Evolutionary conservation across 78 protist species (phyloP), one percentile per base, ranked within the genome.

Genomic region (Isochrysis galbana): DNA sequence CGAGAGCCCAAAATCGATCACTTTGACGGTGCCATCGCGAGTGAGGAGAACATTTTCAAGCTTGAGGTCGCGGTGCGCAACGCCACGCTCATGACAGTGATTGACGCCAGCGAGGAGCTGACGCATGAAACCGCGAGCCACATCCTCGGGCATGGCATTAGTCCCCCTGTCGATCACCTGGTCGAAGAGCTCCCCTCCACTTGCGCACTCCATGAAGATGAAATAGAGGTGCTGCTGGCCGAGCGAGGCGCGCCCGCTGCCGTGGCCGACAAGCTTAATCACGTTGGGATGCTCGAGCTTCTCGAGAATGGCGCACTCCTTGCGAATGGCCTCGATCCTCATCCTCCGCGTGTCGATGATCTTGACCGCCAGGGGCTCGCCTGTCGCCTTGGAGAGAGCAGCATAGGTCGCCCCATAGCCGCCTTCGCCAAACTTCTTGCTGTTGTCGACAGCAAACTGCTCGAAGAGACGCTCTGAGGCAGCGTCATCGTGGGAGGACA

Each of bases 151-250:
- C 45, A 94, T 93, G 38, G 38, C 42, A 41, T 70, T 34, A 5
- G 47, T 46, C 87, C 45, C 91, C 21, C 4, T 91, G 44, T 5
- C 29, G 34, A 89, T 94, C 54, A 94, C 69, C 46, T 87, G 87
- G 55, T 94, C 96, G 72, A 94, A 93, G 47, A 94, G 92, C 90
- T 94, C 96, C 67, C 96, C 96, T 2, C 96, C 96, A 2, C 90
- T 74, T 39, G 92, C 92, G 25, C 82, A 91, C 90, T 94, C 96
- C 55, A 94, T 93, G 34, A 93, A 93, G 54, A 94, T n/a, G 87
- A 42, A 92, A 83, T 91, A 93, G 26, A 72, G 44, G 87, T 55
- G 67, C 80, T 80, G 93, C 88, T 92, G 72, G 42, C 10, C 21
- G 51, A 1, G 7, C 38, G 87, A 39, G 36, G 10, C 23, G 29